phyloP scores from a whole-genome alignment of 768 basidiomycete genomes.

The Kwoniella dejecticola region DNA sequence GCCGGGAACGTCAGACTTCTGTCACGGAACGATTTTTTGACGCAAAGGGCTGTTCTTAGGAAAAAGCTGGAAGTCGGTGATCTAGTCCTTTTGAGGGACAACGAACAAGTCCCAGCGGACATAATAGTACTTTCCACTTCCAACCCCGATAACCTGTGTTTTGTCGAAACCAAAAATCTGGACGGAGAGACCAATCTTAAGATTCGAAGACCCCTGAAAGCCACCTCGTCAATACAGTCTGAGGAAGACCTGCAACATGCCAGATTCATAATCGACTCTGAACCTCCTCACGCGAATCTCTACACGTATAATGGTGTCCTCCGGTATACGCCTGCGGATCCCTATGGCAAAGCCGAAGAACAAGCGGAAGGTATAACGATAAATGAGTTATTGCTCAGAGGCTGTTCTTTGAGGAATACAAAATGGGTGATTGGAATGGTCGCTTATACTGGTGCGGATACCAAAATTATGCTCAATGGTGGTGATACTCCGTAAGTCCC shows the following conservation, averaged over 20 bases:
- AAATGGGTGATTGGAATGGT: slow-evolving; percentile 92
- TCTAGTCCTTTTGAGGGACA: slow-evolving; percentile 81
- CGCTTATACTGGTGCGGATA: slow-evolving; percentile 84
- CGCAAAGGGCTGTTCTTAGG: slow-evolving; percentile 50
- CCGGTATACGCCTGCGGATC: slow-evolving; percentile 61
- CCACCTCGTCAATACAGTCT: slow-evolving; percentile 71
- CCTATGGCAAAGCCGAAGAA: slow-evolving; percentile 58
- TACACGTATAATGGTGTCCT: slow-evolving; percentile 87
- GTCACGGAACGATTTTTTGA: too few relatives aligned
- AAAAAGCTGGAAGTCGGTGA: slow-evolving; percentile 99
- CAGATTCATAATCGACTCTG: slow-evolving; percentile 84
- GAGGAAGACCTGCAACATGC: slow-evolving; percentile 91
- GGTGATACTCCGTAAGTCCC: slow-evolving; percentile 71
- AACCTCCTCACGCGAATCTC: slow-evolving; percentile 89
- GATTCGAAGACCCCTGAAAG: slow-evolving; percentile 72
- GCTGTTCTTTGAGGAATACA: slow-evolving; percentile 86
- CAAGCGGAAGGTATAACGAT: slow-evolving; percentile 65
- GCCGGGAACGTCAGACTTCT: too few relatives aligned
- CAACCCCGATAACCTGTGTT: slow-evolving; percentile 87
- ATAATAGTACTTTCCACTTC: slow-evolving; percentile 89
- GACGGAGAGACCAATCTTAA: slow-evolving; percentile 98
- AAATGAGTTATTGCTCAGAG: slow-evolving; percentile 89
- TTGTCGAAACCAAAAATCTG: slow-evolving; percentile 95
- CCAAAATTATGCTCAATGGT: slow-evolving; percentile 67
- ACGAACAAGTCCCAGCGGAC: slow-evolving; percentile 96